These are phyloP conservation scores for Dryas integrifolia DNA, from an alignment of 331 rosid species.

Conservation along the genomic window DNA sequence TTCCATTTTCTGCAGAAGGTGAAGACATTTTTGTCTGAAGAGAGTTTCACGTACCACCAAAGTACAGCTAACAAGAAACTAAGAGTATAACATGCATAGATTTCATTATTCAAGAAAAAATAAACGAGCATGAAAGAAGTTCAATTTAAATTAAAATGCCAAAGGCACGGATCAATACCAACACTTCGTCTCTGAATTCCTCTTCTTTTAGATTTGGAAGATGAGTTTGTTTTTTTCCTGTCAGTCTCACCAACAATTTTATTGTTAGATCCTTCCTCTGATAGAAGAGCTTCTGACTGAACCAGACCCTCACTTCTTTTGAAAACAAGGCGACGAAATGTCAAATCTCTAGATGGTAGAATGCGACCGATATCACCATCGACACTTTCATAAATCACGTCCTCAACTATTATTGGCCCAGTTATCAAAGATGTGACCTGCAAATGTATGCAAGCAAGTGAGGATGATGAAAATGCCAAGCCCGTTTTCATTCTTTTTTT, in stretches of 20 bases:
- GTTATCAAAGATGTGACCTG: conserved; percentile 80
- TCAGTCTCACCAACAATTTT: conserved; percentile 40
- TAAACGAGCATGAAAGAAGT: not conserved
- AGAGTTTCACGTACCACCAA: not conserved
- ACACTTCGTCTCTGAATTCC: conserved; percentile 43
- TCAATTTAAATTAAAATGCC: conserved; percentile 2
- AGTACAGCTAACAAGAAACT: not conserved
- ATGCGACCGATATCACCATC: conserved; percentile 48
- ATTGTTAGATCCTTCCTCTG: conserved; percentile 35
- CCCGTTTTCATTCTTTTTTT: not conserved
- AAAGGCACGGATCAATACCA: conserved; percentile 43
- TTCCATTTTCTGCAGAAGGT: not conserved
- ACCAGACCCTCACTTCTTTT: conserved; percentile 83
- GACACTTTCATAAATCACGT: conserved; percentile 74
- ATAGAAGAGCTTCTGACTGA: conserved; percentile 90
- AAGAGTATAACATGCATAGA: not conserved
- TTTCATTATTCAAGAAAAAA: conserved; percentile 7
- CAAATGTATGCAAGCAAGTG: conserved; percentile 28
- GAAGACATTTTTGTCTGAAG: not conserved
- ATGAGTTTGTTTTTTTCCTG: conserved; percentile 50
- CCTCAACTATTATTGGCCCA: conserved; percentile 81
- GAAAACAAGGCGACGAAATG: conserved; percentile 85
- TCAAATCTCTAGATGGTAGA: conserved; percentile 62
- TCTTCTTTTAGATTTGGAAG: conserved; percentile 65
- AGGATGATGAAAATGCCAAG: conserved; percentile 24